Conservation (phyloP, 169 alveolate species). For the Babesia bovis region DNA sequence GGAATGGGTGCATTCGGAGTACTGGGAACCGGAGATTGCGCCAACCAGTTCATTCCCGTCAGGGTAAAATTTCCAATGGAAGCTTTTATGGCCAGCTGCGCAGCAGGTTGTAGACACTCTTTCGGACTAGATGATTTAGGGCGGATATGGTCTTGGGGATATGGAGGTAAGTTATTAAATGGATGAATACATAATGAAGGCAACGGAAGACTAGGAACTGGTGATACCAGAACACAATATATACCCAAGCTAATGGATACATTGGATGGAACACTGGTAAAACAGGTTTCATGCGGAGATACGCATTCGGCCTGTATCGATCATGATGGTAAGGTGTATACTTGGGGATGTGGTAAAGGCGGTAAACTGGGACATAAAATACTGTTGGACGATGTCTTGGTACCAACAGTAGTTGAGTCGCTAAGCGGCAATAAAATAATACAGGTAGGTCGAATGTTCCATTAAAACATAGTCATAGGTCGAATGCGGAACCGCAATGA, state of each 20-base stretch:
- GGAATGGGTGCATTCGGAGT: conserved; percentile 81
- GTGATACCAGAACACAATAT: conserved; percentile 69
- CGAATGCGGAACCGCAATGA: conserved; percentile 72
- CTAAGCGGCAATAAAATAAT: conserved; percentile 41
- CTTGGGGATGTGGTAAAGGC: conserved; percentile 85
- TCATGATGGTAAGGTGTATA: conserved; percentile 77
- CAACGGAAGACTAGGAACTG: conserved; percentile 82
- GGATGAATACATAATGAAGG: conserved; percentile 16
- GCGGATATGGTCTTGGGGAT: conserved; percentile 76
- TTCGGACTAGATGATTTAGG: conserved; percentile 69
- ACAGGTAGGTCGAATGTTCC: conserved; percentile 17
- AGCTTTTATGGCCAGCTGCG: conserved; percentile 56
- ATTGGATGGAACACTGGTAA: conserved; percentile 40
- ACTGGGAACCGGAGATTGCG: conserved; percentile 76
- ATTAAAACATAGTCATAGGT: conserved; percentile 17
- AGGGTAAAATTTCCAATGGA: conserved; percentile 55
- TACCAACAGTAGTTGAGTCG: conserved; percentile 47
- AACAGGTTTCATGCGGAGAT: conserved; percentile 82
- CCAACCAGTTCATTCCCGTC: conserved; percentile 70
- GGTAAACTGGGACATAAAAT: conserved; percentile 81
- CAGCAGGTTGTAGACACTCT: conserved; percentile 75
- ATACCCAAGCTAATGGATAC: conserved; percentile 63
- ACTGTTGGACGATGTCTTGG: conserved; percentile 31
- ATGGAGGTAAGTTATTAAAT: conserved; percentile 60
- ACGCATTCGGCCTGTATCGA: conserved; percentile 87